These are phyloP conservation scores for Sphaerulina musiva DNA, from an alignment of 2,329 filamentous ascomycete genomes.

Conservation along the genomic window DNA sequence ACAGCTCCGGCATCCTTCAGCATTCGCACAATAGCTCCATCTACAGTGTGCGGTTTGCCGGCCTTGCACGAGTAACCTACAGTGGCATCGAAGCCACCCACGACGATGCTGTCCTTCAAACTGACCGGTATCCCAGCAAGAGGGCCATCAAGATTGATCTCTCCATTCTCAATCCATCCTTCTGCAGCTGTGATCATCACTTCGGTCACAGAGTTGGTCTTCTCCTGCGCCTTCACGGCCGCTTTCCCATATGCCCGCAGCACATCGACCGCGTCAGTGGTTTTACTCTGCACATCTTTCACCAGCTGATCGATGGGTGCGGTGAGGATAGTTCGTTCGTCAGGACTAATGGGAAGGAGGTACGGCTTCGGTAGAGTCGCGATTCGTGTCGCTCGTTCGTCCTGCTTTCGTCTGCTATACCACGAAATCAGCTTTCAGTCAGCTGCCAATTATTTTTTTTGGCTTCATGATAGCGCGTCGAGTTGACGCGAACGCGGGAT, in stretches of 20 bases:
- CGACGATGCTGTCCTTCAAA: constrained; percentile 68
- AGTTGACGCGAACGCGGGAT: constrained; percentile 13
- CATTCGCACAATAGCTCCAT: constrained; percentile 67
- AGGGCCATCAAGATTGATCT: constrained; percentile 69
- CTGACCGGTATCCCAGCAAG: constrained; percentile 82
- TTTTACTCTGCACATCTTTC: constrained; percentile 64
- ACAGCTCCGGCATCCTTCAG: constrained; percentile 82
- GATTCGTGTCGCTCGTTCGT: constrained; percentile 65
- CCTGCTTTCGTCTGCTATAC: constrained; percentile 68
- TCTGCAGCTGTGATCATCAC: constrained; percentile 74
- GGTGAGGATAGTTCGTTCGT: constrained; percentile 62
- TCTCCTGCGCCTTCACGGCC: constrained; percentile 71
- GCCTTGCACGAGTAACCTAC: constrained; percentile 73
- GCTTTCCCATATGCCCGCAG: constrained; percentile 84
- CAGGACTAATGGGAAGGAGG: constrained; percentile 55
- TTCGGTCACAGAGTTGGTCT: constrained; percentile 87
- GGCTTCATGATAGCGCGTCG: background rate
- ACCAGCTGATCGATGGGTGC: constrained; percentile 74
- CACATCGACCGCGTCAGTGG: constrained; percentile 61
- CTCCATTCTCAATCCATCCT: constrained; percentile 54
- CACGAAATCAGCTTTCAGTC: background rate
- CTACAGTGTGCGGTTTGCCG: constrained; percentile 57
- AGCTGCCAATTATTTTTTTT: background rate
- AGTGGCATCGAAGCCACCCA: constrained; percentile 74
- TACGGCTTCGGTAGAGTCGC: constrained; percentile 59